Conservation (phyloP, 495 filamentous ascomycete species). For the Glarea lozoyensis region DNA sequence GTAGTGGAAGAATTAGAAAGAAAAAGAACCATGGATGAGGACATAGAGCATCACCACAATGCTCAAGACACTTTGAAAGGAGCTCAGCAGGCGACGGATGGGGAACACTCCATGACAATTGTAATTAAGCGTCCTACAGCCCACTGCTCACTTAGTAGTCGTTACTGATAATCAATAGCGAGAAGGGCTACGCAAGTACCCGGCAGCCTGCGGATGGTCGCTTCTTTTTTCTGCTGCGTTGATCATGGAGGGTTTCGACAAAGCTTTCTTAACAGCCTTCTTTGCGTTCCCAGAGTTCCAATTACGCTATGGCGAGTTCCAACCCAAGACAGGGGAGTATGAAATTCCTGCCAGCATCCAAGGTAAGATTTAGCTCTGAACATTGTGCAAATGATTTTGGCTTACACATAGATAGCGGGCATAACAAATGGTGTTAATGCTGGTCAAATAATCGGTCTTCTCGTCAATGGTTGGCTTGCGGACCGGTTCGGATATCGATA, state of each 20-base stretch:
- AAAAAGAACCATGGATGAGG: too few species aligned
- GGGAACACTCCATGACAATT: too few species aligned
- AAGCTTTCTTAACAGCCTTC: constrained; percentile 48
- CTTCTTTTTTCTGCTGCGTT: constrained; percentile 49
- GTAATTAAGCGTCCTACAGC: too few species aligned
- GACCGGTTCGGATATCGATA: constrained; percentile 34
- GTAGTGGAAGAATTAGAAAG: too few species aligned
- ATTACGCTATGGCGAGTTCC: constrained; percentile 52
- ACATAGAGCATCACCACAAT: too few species aligned
- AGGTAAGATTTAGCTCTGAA: neutral
- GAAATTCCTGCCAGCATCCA: neutral
- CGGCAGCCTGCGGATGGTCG: constrained; percentile 31
- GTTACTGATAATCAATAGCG: too few species aligned
- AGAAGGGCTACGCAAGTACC: too few species aligned
- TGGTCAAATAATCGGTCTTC: constrained; percentile 26
- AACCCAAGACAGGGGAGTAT: neutral
- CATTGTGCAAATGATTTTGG: constrained; percentile 18
- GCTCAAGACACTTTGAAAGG: too few species aligned
- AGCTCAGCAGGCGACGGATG: too few species aligned
- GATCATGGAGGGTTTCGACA: constrained; percentile 57
- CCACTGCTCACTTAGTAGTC: too few species aligned
- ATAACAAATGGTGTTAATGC: constrained; percentile 3
- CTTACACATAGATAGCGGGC: constrained; percentile 24
- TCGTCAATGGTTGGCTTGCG: constrained; percentile 40
- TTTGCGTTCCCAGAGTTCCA: constrained; percentile 51